Evolutionary conservation across 1,139 yeast species (phyloP).

Genomic region (Candida glucosophila): DNA sequence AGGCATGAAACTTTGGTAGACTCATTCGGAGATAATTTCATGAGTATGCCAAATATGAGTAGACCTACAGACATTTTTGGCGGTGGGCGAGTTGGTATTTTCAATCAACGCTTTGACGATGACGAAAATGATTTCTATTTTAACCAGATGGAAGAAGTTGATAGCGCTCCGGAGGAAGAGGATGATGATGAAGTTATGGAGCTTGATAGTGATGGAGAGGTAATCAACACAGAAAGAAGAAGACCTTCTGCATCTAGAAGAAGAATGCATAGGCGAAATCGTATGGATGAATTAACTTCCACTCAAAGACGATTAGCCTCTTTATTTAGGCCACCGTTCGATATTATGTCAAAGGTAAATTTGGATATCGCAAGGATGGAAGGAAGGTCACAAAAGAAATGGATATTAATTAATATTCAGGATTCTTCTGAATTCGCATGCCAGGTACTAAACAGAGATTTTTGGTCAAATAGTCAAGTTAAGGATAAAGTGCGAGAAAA

Average conservation of each 20-base stretch:
- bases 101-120: conserved; percentile 34
- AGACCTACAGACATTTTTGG: conserved; percentile 35
- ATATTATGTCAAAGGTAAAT: conserved; percentile 58
- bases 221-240: conserved; percentile 7
- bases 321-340: conserved; percentile 90
- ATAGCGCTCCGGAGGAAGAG: conserved; percentile 29
- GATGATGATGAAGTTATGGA: conserved; percentile 33
- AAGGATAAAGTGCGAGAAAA: conserved; percentile 56
- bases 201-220: conserved; percentile 25
- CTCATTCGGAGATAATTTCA: conserved; percentile 10
- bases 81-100: conserved; percentile 30
- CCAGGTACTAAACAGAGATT: conserved; percentile 84
- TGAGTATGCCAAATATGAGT: conserved; percentile 27
- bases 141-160: conserved; percentile 31
- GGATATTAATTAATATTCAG: conserved; percentile 86
- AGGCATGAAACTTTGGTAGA: conserved; percentile 74
- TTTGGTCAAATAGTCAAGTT: conserved; percentile 73
- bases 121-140: conserved; percentile 20
- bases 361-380: conserved; percentile 63
- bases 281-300: conserved; percentile 36
- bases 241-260: conserved; percentile 18
- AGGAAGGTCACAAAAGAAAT: conserved; percentile 59
- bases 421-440: conserved; percentile 79
- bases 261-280: conserved; percentile 17
- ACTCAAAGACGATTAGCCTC: conserved; percentile 70